Base-by-base conservation (phyloP, 2,329 filamentous ascomycete species). In the Periconia sp. region DNA sequence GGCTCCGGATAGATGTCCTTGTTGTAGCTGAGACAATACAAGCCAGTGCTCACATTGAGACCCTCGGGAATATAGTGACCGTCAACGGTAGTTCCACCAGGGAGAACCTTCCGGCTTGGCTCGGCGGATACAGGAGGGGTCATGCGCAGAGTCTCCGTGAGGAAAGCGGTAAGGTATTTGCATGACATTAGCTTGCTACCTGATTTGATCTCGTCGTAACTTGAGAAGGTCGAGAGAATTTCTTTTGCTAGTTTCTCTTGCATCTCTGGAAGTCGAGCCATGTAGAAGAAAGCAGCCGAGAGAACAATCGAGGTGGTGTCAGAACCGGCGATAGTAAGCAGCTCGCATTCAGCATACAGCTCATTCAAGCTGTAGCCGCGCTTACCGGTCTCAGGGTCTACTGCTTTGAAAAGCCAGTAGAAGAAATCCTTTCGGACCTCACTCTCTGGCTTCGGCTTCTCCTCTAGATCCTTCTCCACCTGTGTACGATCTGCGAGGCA, bases 381-480 rank as follows among this genome's bases (percentile, higher is more conserved):
- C 41, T 68, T 46, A 43, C 68, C 61, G 4, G 70, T 70, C 48
- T 72, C 57, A 3, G 69, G 66, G 55, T 78, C 65, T 44, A 67
- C 60, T 36, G 73, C 67, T 35, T 71, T 59, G 43, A 72, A 60
- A 4, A 73, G 61, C 63, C 75, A 64, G 46, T 73, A 59, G 54
- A 72, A 70, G 43, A 75, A 70, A 51, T 75, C 74, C 31, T 70
- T 71, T 7, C 58, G 54, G 6, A 52, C 30, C 43, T 61, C 51
- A 8, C 28, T 25, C 3, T 57, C 53, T 4, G 52, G 39, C 35
- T 58, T 56, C 3, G 44, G 45, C 6, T 42, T 46, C 22, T 26
- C 46, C 17, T 54, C 54, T 21, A 49, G 26, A 11, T 56, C 48
- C 25, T 56, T 22, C 18, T 58, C 40, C 3, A 45, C 33, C 12